phyloP scores from a whole-genome alignment of 805 yeast genomes.

The Myxozyma udenii region DNA sequence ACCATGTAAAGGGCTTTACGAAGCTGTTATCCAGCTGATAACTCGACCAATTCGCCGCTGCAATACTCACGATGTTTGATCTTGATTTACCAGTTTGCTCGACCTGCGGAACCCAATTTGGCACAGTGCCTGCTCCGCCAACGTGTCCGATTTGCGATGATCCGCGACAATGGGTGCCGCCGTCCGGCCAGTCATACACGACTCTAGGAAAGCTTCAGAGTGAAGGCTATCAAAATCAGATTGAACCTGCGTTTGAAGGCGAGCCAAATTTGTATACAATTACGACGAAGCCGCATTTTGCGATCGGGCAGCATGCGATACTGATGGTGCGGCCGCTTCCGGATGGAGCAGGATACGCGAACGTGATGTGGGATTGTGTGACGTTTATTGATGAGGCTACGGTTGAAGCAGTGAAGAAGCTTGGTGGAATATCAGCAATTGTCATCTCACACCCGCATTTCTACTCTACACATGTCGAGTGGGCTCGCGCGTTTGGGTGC shows the following conservation, averaged over 20 bases:
- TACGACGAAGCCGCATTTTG: constrained; percentile 24
- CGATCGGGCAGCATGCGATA: constrained; percentile 31
- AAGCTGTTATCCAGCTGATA: too few species aligned
- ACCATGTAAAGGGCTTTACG: too few species aligned
- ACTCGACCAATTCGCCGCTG: too few species aligned
- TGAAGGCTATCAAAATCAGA: constrained; percentile 14
- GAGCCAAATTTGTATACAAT: constrained; percentile 19
- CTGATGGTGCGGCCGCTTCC: constrained; percentile 14
- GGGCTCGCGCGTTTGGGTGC: constrained; percentile 29
- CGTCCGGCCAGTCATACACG: constrained; percentile 24
- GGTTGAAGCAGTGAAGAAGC: constrained; percentile 7
- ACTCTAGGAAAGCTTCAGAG: constrained; percentile 14
- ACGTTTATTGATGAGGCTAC: constrained; percentile 24
- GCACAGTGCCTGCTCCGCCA: constrained; percentile 1
- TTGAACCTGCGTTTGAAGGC: constrained; percentile 6
- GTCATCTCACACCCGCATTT: constrained; percentile 31
- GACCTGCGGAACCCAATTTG: constrained; percentile 26
- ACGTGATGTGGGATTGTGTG: constrained; percentile 30
- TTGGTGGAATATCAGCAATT: constrained; percentile 26
- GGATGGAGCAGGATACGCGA: constrained; percentile 17
- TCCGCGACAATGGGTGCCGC: constrained; percentile 27
- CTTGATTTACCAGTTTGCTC: constrained; percentile 19
- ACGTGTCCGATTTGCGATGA: constrained; percentile 27
- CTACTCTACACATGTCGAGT: constrained; percentile 27
- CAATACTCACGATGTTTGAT: neutral